These are phyloP conservation scores for Oryza glaberrima DNA, from an alignment of 176 grass and related monocot genomes.

Conservation along the genomic window DNA sequence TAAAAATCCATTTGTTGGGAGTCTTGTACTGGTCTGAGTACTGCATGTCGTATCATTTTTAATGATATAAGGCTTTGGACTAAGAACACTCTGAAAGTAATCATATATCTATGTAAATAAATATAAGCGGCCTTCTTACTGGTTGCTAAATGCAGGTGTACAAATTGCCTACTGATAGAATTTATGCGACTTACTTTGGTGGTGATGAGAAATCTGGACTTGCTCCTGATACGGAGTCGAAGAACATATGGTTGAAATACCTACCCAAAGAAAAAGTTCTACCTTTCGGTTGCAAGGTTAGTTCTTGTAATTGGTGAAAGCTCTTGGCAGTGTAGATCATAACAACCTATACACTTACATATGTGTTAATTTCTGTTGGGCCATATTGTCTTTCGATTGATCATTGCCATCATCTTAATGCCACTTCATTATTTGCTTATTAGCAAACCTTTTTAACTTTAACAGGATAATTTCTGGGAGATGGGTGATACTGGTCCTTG, in stretches of 20 bases:
- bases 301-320: slow-evolving; percentile 12
- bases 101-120: background rate
- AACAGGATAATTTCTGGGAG: slow-evolving; percentile 96
- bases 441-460: slow-evolving; percentile 5
- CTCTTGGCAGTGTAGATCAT: background rate
- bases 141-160: slow-evolving; percentile 67
- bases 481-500: slow-evolving; percentile 96
- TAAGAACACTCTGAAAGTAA: background rate
- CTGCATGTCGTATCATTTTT: background rate
- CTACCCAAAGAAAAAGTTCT: slow-evolving; percentile 69
- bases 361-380: background rate
- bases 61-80: background rate
- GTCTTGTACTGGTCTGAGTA: background rate
- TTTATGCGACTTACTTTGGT: slow-evolving; percentile 94
- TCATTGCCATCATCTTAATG: background rate
- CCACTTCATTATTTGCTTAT: slow-evolving; percentile 7
- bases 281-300: slow-evolving; percentile 92
- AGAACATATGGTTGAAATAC: slow-evolving; percentile 74
- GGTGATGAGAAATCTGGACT: slow-evolving; percentile 81
- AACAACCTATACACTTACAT: background rate
- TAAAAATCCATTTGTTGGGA: background rate
- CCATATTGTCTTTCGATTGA: slow-evolving; percentile 14
- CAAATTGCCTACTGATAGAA: slow-evolving; percentile 84
- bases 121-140: background rate
- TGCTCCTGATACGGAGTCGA: slow-evolving; percentile 63